A percentile compares a stretch with the other conserved stretches of the same genome.
phyloP scores from a whole-genome alignment of 805 yeast species.

The Aciculoconidium aculeatum region DNA sequence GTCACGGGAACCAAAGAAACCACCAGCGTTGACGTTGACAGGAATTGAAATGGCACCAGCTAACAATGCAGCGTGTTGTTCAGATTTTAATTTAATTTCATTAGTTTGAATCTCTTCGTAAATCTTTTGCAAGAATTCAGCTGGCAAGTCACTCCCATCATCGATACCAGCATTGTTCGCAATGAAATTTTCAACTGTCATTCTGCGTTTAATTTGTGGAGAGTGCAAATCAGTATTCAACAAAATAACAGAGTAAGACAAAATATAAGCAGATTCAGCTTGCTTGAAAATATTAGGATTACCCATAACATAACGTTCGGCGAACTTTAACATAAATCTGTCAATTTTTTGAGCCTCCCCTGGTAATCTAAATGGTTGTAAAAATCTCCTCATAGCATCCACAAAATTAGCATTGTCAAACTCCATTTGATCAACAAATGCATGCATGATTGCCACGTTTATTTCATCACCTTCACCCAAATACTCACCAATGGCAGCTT shows the following conservation, averaged over 20 bases:
- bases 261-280: conserved; percentile 90
- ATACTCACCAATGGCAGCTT: conserved; percentile 82
- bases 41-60: conserved; percentile 47
- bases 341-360: conserved; percentile 99
- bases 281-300: conserved; percentile 85
- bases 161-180: conserved; percentile 88
- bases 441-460: conserved; percentile 82
- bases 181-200: conserved; percentile 84
- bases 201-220: conserved; percentile 74
- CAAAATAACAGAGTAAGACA: conserved; percentile 89
- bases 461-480: conserved; percentile 83
- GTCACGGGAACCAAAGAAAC: conserved; percentile 68
- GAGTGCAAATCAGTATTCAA: conserved; percentile 93
- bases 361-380: conserved; percentile 88
- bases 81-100: conserved; percentile 88
- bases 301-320: conserved; percentile 83
- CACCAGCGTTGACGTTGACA: conserved; percentile 20
- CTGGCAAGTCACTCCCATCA: conserved; percentile 79
- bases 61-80: conserved; percentile 86
- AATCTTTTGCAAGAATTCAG: conserved; percentile 61
- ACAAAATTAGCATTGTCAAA: conserved; percentile 66
- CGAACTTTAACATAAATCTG: conserved; percentile 93
- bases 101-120: conserved; percentile 73
- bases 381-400: conserved; percentile 76
- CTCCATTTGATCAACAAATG: conserved; percentile 84